Conservation (phyloP, 352 stramenopile genomes). For the Globisporangium heterothallicum region DNA sequence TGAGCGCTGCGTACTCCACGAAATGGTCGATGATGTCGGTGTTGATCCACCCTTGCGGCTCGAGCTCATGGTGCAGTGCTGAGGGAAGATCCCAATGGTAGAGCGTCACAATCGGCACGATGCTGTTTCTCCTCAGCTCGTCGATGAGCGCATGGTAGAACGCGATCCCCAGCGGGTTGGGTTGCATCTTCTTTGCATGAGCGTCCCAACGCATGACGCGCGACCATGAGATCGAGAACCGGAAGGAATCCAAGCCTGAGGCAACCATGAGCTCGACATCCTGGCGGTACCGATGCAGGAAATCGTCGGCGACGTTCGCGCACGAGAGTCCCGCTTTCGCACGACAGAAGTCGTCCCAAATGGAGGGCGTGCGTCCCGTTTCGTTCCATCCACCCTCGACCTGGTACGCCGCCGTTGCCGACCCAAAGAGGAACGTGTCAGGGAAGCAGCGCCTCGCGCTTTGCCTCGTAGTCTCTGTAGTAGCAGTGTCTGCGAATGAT, state of each 20-base stretch:
- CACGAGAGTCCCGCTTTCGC: slow-evolving; percentile 55
- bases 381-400: slow-evolving; percentile 85
- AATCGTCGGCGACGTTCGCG: slow-evolving; percentile 90
- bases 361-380: slow-evolving; percentile 66
- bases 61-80: slow-evolving; percentile 65
- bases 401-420: slow-evolving; percentile 86
- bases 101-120: slow-evolving; percentile 89
- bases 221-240: slow-evolving; percentile 92
- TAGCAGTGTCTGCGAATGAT: background rate
- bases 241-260: slow-evolving; percentile 89
- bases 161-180: slow-evolving; percentile 80
- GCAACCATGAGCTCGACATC: slow-evolving; percentile 91
- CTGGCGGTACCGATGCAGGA: slow-evolving; percentile 86
- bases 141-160: slow-evolving; percentile 94
- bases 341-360: slow-evolving; percentile 90
- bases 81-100: slow-evolving; percentile 94
- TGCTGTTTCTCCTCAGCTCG: slow-evolving; percentile 55
- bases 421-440: slow-evolving; percentile 77
- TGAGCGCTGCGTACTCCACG: slow-evolving; percentile 80
- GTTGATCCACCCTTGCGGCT: slow-evolving; percentile 45
- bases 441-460: slow-evolving; percentile 26
- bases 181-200: slow-evolving; percentile 26
- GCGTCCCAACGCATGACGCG: slow-evolving; percentile 81
- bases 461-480: background rate
- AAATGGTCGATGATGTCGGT: slow-evolving; percentile 53